Evolutionary conservation across 176 grass and related monocot genomes (phyloP), one percentile per base, ranked within the genome.

Genomic region (Aegilops bicornis): DNA sequence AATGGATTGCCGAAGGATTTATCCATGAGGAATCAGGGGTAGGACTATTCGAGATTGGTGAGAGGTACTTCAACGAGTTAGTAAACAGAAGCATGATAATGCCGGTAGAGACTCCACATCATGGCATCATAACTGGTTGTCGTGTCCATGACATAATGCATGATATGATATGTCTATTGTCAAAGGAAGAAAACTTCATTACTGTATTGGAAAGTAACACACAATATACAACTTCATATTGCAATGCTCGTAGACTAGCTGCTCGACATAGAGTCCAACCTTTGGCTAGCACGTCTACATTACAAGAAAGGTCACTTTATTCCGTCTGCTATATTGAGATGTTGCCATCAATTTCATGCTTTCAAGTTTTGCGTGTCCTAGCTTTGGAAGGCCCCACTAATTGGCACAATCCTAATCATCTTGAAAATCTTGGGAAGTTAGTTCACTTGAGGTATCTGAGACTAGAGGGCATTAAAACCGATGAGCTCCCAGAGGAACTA

Each of bases 51-150:
- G 39, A 84, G 40, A 42, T 84, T 32, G 83, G 71, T 1, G 27
- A 84, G 25, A 50, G 7, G 11, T 84, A 84, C 40, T 77, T 77
- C 29, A 76, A 8, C 0, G 39, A 84, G 37, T 59, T 84, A 0
- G 6, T 88, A 8, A 88, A 84, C 24, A 84, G 3, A 73, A 69
- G 43, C 29, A 76, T 88, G 81, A 22, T 88, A 2, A 30, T 69
- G 0, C 80, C 59, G 0, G 7, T 47, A 3, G 43, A 60, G 23
- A 0, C 0, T 6, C 1, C 0, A 4, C 0, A 45, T 0, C 0
- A 9, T 2, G 10, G 13, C 10, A 14, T 4, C 0, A 7, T 48
- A 39, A 0, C 0, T 64, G 54, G 54, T 1, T 84, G 33, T 12
- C 69, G 23, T 0, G 3, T 84, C 23, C 82, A 84, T 32, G 82